Evolutionary conservation across 148 eudicot genomes (phyloP), one percentile per base, ranked within the genome.

Genomic region (Pouteria glomerata): DNA sequence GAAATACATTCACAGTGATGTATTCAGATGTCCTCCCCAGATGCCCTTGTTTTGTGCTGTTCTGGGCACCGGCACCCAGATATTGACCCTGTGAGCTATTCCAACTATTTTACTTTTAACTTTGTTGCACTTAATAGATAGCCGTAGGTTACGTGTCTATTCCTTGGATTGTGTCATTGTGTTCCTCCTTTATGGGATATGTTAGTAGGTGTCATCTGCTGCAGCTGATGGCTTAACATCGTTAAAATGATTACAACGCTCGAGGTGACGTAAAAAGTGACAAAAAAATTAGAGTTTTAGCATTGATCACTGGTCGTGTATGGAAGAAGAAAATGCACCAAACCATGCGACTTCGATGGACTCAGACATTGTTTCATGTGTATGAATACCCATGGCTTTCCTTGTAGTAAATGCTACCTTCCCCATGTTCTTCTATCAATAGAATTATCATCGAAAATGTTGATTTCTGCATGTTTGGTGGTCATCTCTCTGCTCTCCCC

Each of bases 61-160:
- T 72, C 71, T 92, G 80, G 98, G 98, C 68, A 73, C 82, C 81
- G 98, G 98, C 33, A 79, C 91, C 42, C 98, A 92, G 58, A 66
- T 90, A 58, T 74, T 92, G 86, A 83, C 83, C 37, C 57, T 90
- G 98, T 92, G 85, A 85, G 88, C 57, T 26, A 60, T 37, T 71
- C 16, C 42, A 16, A 68, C 33, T 15, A 29, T 23, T 33, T 33
- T 56, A 55, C 47, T 55, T 55, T 19, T 37, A 55, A 19, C 30
- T 8, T 47, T 18, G 3, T 31, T 7, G 21, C 67, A 13, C 57
- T 52, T 73, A 16, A 19, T 52, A 23, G 18, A 24, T 69, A 58
- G 57, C 67, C 48, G 24, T 60, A 60, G 37, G 26, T 37, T 27
- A 29, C 0, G 18, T 27, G 5, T 59, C 10, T 8, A 19, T 31